Evolutionary conservation across 2,329 filamentous ascomycete species (phyloP).

Genomic region (Penicillium olsonii): DNA sequence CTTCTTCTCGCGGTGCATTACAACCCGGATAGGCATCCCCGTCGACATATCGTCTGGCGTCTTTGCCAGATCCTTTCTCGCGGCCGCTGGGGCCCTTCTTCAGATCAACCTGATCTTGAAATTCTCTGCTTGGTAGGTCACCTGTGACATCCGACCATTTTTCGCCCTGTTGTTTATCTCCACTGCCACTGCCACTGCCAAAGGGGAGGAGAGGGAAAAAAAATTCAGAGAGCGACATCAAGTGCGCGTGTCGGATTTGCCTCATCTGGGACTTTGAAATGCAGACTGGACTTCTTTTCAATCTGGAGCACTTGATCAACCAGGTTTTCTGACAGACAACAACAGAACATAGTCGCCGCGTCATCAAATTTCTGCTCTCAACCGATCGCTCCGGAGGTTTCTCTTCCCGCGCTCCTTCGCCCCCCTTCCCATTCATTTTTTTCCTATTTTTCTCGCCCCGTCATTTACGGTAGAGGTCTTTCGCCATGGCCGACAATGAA

Average conservation of each 20-base stretch:
- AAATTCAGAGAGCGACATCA: conserved; percentile 3
- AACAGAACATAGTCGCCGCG: conserved; percentile 36
- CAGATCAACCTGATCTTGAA: conserved; percentile 28
- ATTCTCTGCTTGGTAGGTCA: conserved; percentile 31
- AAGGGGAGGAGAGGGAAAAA: conserved; percentile 8
- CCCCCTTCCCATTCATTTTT: conserved; percentile 22
- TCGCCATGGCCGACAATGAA: conserved; percentile 75
- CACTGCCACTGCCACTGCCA: not conserved
- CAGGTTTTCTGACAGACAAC: conserved; percentile 8
- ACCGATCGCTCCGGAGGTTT: conserved; percentile 32
- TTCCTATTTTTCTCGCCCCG: conserved; percentile 25
- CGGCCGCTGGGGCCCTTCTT: conserved; percentile 33
- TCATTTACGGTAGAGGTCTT: conserved; percentile 36
- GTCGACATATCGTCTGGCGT: conserved; percentile 25
- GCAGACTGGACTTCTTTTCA: conserved; percentile 12
- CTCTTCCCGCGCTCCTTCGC: conserved; percentile 28
- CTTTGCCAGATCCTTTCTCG: conserved; percentile 27
- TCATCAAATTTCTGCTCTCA: conserved; percentile 30
- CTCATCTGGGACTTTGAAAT: conserved; percentile 8
- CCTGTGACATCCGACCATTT: not conserved
- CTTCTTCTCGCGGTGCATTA: conserved; percentile 1
- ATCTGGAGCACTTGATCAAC: conserved; percentile 20
- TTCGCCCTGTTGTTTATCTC: not conserved
- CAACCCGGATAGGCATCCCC: conserved; percentile 19
- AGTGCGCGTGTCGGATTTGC: conserved; percentile 7